Evolutionary conservation across 805 yeast species (phyloP).

Genomic region (Kluyveromyces aestuarii): DNA sequence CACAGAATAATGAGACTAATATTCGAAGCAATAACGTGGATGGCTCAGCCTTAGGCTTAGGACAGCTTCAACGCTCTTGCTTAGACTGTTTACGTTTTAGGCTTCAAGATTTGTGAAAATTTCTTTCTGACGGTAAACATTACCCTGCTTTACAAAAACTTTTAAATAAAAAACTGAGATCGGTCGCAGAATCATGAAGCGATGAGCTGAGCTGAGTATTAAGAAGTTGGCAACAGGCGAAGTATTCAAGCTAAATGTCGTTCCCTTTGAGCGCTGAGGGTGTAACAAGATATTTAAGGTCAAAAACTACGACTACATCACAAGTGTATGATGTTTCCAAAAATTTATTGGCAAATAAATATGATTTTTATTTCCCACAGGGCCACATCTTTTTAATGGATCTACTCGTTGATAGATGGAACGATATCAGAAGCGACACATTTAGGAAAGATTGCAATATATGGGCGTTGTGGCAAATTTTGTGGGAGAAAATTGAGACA

Average conservation of each 20-base stretch:
- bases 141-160: background rate
- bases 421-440: conserved; percentile 34
- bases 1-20: background rate
- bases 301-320: conserved; percentile 36
- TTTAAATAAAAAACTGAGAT: background rate
- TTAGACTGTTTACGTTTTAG: background rate
- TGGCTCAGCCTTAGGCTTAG: no score
- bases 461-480: conserved; percentile 42
- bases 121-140: background rate
- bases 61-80: background rate
- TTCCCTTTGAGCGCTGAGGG: conserved; percentile 13
- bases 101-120: background rate
- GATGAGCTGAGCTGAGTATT: background rate
- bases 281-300: conserved; percentile 49
- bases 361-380: conserved; percentile 44
- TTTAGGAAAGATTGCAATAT: conserved; percentile 36
- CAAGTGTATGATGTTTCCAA: conserved; percentile 33
- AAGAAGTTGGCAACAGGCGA: background rate
- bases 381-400: conserved; percentile 46
- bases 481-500: conserved; percentile 29
- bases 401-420: conserved; percentile 50
- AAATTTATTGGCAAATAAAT: conserved; percentile 27
- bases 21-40: no score
- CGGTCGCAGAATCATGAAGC: background rate
- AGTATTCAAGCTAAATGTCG: background rate